These are phyloP conservation scores for Basidioascus undulatus DNA, from an alignment of 768 basidiomycete species.

Conservation along the genomic window DNA sequence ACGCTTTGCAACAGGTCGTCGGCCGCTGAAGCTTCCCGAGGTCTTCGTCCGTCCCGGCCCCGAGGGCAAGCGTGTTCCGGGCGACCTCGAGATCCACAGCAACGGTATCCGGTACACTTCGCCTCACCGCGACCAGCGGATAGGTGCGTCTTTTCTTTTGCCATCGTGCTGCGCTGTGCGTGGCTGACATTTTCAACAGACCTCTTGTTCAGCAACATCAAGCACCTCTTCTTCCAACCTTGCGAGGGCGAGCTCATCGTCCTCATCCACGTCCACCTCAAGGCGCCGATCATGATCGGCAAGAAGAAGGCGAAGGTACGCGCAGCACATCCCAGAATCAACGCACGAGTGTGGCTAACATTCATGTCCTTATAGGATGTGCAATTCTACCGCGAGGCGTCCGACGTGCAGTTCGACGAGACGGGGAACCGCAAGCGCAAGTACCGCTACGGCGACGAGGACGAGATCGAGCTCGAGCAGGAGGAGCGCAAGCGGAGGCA, in stretches of 20 bases:
- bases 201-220: constrained; percentile 85
- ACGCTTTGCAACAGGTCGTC: constrained; percentile 20
- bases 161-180: background rate
- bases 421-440: constrained; percentile 97
- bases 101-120: constrained; percentile 88
- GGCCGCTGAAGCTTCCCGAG: constrained; percentile 66
- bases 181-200: constrained; percentile 27
- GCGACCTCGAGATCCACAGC: constrained; percentile 95
- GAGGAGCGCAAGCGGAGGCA: constrained; percentile 77
- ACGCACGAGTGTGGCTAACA: background rate
- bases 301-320: constrained; percentile 89
- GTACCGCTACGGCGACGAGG: constrained; percentile 90
- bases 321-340: no score
- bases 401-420: constrained; percentile 93
- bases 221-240: constrained; percentile 96
- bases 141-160: constrained; percentile 33
- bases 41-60: constrained; percentile 81
- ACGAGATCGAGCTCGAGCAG: constrained; percentile 97
- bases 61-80: constrained; percentile 81
- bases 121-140: constrained; percentile 54
- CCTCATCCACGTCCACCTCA: constrained; percentile 79
- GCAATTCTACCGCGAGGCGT: constrained; percentile 94
- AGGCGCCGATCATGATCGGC: constrained; percentile 89
- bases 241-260: constrained; percentile 89
- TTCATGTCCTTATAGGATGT: constrained; percentile 52